phyloP scores from a whole-genome alignment of 306 rosid genomes.

The Hippophae tibetana region DNA sequence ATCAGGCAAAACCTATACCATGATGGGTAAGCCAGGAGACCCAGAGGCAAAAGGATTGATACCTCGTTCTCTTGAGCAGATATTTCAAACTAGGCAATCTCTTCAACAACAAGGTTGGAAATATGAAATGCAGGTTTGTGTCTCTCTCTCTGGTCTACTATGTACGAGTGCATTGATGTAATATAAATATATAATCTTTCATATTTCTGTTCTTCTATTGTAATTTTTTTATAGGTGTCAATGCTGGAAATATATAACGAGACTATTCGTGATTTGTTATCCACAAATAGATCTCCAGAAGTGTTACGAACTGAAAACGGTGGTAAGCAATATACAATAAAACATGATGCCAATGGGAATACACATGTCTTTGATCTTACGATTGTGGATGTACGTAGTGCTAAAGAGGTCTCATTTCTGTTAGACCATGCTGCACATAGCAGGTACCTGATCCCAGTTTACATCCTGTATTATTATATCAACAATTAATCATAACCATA shows the following conservation, averaged over 20 bases:
- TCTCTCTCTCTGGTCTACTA: conserved; percentile 4
- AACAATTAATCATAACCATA: neutral
- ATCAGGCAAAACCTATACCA: conserved; percentile 95
- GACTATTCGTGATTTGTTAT: conserved; percentile 73
- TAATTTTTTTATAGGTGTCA: conserved; percentile 45
- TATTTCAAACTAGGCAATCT: conserved; percentile 73
- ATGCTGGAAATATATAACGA: conserved; percentile 98
- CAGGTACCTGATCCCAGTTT: conserved; percentile 38
- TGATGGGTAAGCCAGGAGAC: conserved; percentile 93
- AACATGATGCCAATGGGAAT: conserved; percentile 76
- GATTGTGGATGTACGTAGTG: conserved; percentile 76
- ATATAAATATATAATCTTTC: neutral
- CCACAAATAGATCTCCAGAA: conserved; percentile 51
- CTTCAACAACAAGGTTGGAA: conserved; percentile 88
- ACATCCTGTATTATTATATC: neutral
- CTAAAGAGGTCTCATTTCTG: conserved; percentile 79
- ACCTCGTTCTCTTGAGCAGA: conserved; percentile 89
- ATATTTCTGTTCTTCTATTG: conserved; percentile 3
- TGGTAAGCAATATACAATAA: conserved; percentile 80
- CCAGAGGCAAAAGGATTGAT: conserved; percentile 74
- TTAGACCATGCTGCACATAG: conserved; percentile 77
- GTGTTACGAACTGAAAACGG: conserved; percentile 44
- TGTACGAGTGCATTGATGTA: neutral
- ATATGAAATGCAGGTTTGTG: conserved; percentile 88
- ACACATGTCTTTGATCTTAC: conserved; percentile 85